phyloP scores from a whole-genome alignment of 495 filamentous ascomycete species.

The Hypomontagnella monticulosa region DNA sequence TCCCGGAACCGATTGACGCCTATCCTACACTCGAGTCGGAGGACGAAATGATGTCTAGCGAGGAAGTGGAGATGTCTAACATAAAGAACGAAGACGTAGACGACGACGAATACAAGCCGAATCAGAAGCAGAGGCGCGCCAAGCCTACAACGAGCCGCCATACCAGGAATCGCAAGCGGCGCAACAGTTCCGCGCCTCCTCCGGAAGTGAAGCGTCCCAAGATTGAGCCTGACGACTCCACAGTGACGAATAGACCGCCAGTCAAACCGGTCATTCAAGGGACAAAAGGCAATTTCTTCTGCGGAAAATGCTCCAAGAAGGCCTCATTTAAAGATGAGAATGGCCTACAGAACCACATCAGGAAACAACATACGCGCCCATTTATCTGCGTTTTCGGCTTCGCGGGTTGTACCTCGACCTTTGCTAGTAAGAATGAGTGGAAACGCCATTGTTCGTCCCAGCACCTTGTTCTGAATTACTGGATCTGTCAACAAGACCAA shows the following conservation, averaged over 20 bases:
- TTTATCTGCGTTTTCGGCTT: slow-evolving; percentile 80
- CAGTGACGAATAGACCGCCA: slow-evolving; percentile 8
- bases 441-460: slow-evolving; percentile 87
- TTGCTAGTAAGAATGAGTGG: slow-evolving; percentile 62
- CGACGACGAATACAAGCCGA: slow-evolving; percentile 40
- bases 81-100: slow-evolving; percentile 34
- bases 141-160: slow-evolving; percentile 20
- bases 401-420: slow-evolving; percentile 37
- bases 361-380: slow-evolving; percentile 65
- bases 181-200: slow-evolving; percentile 14
- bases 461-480: slow-evolving; percentile 82
- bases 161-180: slow-evolving; percentile 39
- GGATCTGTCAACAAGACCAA: slow-evolving; percentile 75
- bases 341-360: slow-evolving; percentile 59
- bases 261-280: slow-evolving; percentile 39
- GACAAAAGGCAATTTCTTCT: slow-evolving; percentile 34
- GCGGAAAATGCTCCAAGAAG: slow-evolving; percentile 41
- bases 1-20: slow-evolving; percentile 23
- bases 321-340: slow-evolving; percentile 52
- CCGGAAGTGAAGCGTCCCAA: slow-evolving; percentile 41
- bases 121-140: slow-evolving; percentile 26
- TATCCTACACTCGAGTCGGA: slow-evolving; percentile 35
- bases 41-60: slow-evolving; percentile 19
- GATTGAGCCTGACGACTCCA: slow-evolving; percentile 21
- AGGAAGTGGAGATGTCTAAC: slow-evolving; percentile 17